phyloP scores from a whole-genome alignment of 2,329 filamentous ascomycete genomes.

The Phoma sp. region DNA sequence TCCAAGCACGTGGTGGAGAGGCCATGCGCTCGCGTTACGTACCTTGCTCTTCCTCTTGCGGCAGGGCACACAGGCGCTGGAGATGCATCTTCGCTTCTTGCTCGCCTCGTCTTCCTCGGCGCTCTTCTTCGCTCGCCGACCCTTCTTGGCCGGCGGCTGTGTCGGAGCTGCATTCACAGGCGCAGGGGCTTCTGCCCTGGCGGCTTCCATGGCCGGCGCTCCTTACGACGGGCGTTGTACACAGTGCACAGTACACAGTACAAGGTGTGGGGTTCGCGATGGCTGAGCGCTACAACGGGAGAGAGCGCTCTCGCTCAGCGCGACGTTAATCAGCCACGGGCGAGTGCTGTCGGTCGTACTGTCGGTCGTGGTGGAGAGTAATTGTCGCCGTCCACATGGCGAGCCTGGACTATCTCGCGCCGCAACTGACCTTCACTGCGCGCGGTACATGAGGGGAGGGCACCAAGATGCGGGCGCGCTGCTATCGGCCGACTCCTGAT shows the following conservation, averaged over 20 bases:
- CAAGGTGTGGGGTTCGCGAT: slow-evolving; percentile 17
- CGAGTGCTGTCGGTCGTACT: slow-evolving; percentile 8
- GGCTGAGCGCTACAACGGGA: slow-evolving; percentile 26
- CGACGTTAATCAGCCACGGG: slow-evolving; percentile 33
- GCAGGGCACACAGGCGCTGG: slow-evolving; percentile 50
- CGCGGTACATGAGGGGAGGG: slow-evolving; percentile 18
- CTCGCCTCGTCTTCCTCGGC: slow-evolving; percentile 47
- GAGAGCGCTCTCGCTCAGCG: slow-evolving; percentile 15
- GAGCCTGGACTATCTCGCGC: slow-evolving; percentile 12
- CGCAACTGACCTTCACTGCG: slow-evolving; percentile 13
- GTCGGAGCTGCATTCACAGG: slow-evolving; percentile 11
- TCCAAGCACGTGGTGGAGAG: background rate
- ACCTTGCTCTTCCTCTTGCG: slow-evolving; percentile 51
- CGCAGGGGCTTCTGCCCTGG: background rate
- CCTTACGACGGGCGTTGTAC: slow-evolving; percentile 3
- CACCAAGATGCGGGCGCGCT: background rate
- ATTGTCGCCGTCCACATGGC: slow-evolving; percentile 25
- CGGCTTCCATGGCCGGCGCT: slow-evolving; percentile 25
- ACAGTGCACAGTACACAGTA: no score
- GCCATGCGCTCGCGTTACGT: slow-evolving; percentile 15
- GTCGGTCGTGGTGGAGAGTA: slow-evolving; percentile 23
- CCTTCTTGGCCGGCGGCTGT: slow-evolving; percentile 39
- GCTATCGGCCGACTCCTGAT: slow-evolving; percentile 16
- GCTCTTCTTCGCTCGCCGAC: slow-evolving; percentile 44
- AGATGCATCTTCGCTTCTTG: slow-evolving; percentile 54